Base-by-base conservation (phyloP, 805 yeast species). In the Suhomyces kilbournensis region DNA sequence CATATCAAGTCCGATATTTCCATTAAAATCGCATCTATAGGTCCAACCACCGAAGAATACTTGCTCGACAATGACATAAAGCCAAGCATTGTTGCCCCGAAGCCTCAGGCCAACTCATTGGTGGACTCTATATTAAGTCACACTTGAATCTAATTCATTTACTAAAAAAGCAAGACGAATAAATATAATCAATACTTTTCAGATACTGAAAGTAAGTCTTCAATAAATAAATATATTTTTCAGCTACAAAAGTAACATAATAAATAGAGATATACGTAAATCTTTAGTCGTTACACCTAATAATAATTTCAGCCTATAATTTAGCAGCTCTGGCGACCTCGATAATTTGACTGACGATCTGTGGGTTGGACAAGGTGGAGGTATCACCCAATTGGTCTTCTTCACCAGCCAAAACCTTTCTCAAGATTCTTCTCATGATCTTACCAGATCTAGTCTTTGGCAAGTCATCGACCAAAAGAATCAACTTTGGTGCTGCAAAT, bases 361-460 rank as follows among this genome's bases (percentile, higher is more conserved):
- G 83, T 17, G 97, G 96, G 70, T 94, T 90, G 47, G 94, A 83
- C 69, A 89, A 77, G 32, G 99, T 94, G 49, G 96, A 85, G 66
- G 87, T 79, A 68, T 93, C 99, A 57, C 99, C 99, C 61, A 94
- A 80, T 68, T 86, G 89, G 60, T 89, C 96, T 60, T 86, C 96
- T 78, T 93, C 97, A 60, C 93, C 92, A 49, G 94, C 85, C 51
- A 91, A 85, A 55, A 93, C 82, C 77, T 94, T 94, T 76, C 99
- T 86, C 73, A 94, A 81, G 57, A 94, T 88, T 78, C 99, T 89
- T 80, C 99, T 88, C 96, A 94, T 93, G 68, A 94, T 93, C 81
- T 94, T 94, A 62, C 99, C 99, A 9, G 97, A 90, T 77, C 99
- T 85, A 22, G 99, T 94, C 82, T 93, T 94, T 74, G 99, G 99